Base-by-base conservation (phyloP, 2,329 filamentous ascomycete genomes). In the Penicillium verrucosum region DNA sequence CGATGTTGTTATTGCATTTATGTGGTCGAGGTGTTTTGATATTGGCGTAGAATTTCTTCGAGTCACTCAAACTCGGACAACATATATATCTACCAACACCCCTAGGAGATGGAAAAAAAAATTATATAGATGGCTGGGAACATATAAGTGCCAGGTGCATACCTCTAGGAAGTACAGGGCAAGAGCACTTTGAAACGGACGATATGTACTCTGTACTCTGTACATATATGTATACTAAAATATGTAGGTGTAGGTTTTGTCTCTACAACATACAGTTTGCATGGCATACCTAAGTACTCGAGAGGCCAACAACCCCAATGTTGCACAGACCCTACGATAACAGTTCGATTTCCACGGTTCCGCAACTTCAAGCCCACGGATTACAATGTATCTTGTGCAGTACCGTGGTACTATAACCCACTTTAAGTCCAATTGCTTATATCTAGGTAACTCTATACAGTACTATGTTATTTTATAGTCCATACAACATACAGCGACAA, bases 251-350 rank as follows among this genome's bases (percentile, higher is more conserved):
- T 32, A 29, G 7, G 29, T 5, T 52, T 48, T 43, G 30, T 37
- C 6, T 4, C 21, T 4, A 40, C 40, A 18, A 18, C 18, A 2
- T 44, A 25, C 34, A 49, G 42, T 44, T 42, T 57, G 43, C 51
- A 48, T 52, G 37, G 47, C 51, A 61, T 54, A 59, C 37, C 18
- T 18, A 18, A 18, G 18, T 18, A 18, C 18, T 52, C 50, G 38
- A 51, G n/a, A 45, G 36, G 40, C 27, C 49, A 21, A 43, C 41
- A 43, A 25, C 7, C 38, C 12, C 18, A 34, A 51, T 44, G 49
- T 60, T 23, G 54, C 59, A 60, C 58, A 58, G 51, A 60, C 60
- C 44, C 44, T 9, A 5, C 21, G 44, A 46, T 25, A 25, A 25
- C 12, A 34, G 9, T 25, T 36, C 29, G 2, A 45, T 45, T 32